Evolutionary conservation across 2,329 filamentous ascomycete species (phyloP).

Genomic region (Leptographium flavum): DNA sequence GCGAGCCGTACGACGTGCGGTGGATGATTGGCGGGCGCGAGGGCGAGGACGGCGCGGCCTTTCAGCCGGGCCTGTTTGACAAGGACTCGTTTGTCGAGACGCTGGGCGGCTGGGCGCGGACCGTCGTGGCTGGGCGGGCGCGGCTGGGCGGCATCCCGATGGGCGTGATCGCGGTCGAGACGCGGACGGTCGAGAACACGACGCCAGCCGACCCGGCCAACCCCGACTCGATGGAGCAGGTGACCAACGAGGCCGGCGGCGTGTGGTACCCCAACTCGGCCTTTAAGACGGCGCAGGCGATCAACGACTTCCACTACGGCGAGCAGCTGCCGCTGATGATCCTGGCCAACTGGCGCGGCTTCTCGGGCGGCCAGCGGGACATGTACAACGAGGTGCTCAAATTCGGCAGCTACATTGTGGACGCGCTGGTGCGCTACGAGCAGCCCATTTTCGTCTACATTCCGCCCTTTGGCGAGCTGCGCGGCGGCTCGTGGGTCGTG

Average conservation of each 20-base stretch:
- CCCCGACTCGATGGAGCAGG: constrained; percentile 93
- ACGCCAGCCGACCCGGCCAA: constrained; percentile 95
- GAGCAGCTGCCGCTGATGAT: constrained; percentile 99
- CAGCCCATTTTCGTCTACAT: constrained; percentile 99
- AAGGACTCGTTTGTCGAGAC: constrained; percentile 93
- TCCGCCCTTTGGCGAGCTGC: constrained; percentile 87
- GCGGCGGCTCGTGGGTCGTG: constrained; percentile 98
- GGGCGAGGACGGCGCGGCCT: constrained; percentile 60
- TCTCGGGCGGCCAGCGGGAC: constrained; percentile 97
- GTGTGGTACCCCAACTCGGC: constrained; percentile 99
- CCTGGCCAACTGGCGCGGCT: constrained; percentile 98
- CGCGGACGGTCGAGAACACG: constrained; percentile 89
- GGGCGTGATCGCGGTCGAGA: constrained; percentile 96
- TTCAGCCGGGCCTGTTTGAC: constrained; percentile 86
- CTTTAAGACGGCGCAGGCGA: constrained; percentile 98
- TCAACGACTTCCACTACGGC: constrained; percentile 97
- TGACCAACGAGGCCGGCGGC: constrained; percentile 88
- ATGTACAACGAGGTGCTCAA: constrained; percentile 99
- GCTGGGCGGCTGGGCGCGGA: constrained; percentile 92
- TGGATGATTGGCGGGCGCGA: constrained; percentile 76
- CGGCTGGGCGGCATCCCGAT: constrained; percentile 94
- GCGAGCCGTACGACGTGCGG: constrained; percentile 81
- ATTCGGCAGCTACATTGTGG: constrained; percentile 98
- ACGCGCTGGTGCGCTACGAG: constrained; percentile 94
- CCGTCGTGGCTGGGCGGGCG: constrained; percentile 91